Percentiles rank a stretch among this genome's conserved stretches.
Conservation (phyloP, 176 grass and related monocot species). For the Avena eriantha region DNA sequence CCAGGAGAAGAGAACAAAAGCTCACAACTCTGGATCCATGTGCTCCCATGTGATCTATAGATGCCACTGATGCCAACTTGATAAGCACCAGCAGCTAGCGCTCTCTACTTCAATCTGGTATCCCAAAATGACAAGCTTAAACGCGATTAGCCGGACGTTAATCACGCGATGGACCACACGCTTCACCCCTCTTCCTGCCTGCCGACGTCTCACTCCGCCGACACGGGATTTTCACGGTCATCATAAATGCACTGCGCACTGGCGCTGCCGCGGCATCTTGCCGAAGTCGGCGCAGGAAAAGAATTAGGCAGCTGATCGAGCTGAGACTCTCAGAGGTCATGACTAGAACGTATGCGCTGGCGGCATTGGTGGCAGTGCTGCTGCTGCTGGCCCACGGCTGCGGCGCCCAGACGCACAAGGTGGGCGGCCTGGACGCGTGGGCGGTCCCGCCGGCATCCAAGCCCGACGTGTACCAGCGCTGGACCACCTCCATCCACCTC, state of each 20-base stretch:
- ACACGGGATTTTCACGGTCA: too few species aligned
- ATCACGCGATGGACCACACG: constrained; percentile 5
- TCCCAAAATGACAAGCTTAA: too few species aligned
- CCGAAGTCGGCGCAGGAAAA: neutral
- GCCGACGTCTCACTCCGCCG: neutral
- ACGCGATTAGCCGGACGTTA: neutral
- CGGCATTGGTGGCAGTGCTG: constrained; percentile 19
- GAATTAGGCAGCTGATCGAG: too few species aligned
- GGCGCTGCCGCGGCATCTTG: neutral
- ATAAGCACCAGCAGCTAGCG: neutral
- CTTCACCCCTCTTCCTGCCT: neutral
- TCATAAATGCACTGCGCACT: neutral
- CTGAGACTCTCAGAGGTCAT: too few species aligned
- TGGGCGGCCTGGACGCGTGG: constrained; percentile 84
- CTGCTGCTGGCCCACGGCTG: constrained; percentile 33
- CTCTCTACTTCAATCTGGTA: neutral
- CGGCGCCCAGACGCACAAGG: constrained; percentile 67
- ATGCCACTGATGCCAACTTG: neutral
- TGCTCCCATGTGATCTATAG: constrained; percentile 34
- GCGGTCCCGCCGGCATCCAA: constrained; percentile 61
- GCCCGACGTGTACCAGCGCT: constrained; percentile 65
- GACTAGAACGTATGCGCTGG: constrained; percentile 15
- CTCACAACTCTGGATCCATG: constrained; percentile 18
- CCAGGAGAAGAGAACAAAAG: constrained; percentile 13
- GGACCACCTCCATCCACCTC: constrained; percentile 57